Base-by-base conservation (phyloP, 2,329 filamentous ascomycete species). In the Ceratocystis variospora region DNA sequence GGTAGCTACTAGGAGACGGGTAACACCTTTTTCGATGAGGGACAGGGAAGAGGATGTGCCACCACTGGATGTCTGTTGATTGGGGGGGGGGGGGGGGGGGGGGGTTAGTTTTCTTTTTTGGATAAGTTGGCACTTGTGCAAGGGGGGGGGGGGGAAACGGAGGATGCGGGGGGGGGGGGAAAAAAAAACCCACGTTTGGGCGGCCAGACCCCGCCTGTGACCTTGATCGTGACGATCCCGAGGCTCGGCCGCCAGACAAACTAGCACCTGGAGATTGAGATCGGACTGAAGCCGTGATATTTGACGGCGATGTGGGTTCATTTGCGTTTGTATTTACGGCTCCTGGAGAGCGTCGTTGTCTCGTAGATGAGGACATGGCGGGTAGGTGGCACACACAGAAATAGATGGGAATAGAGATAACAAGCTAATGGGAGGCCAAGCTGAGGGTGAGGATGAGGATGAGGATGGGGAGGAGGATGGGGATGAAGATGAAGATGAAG, bases 1-100 rank as follows among this genome's bases (percentile, higher is more conserved):
- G 44, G 94, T 99, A 45, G 94, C 94, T 70, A 99, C 93, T 45
- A 99, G 86, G 57, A 99, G 87, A 75, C 99, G 94, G 10, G 93
- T 96, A 70, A 99, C 94, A 75, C 92, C 96, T 80, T 96, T 97
- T 79, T 99, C 94, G 76, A 99, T 99, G 76, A 96, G 93, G 64
- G 93, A 96, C 71, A 99, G 83, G 71, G 83, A 82, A 72, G 83
- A 90, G 80, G 80, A 89, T 79, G 79, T 86, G 79, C 76, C 85
- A 79, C 75, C 73, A 64, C 12, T 41, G 37, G 87, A 88, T 73
- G 78, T 77, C 64, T 66, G 48, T 57, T 46, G 46, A 50, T 45
- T 28, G 5, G 33, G 15, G 19, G 33, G 19, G 33, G 37, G 61
- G 31, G 61, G 55, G 59, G 19, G 33, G 22, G 22, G 25, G 61